Conservation (phyloP, 2,329 filamentous ascomycete genomes). For the Bertia moriformis region DNA sequence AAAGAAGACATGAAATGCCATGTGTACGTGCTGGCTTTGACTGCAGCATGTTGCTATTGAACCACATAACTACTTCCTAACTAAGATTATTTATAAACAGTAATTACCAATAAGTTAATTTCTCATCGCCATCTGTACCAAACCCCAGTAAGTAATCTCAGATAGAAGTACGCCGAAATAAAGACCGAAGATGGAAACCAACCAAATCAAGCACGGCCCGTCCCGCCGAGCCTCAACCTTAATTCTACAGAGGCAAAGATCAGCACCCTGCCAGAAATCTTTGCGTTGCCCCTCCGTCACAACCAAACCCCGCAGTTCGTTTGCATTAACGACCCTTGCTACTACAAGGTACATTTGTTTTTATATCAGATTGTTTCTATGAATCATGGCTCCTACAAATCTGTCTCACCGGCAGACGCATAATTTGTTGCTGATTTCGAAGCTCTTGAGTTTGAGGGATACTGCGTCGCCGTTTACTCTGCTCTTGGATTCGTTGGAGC, state of each 20-base stretch:
- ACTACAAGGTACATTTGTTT: neutral
- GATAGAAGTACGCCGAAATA: no score
- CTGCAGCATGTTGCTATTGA: no score
- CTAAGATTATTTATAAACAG: no score
- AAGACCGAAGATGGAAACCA: no score
- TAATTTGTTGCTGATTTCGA: slow-evolving; percentile 70
- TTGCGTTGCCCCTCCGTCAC: neutral
- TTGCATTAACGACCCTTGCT: no score
- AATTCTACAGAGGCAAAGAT: neutral
- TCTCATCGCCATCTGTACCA: no score
- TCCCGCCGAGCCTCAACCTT: neutral
- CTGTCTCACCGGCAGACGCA: slow-evolving; percentile 24
- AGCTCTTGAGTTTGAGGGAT: slow-evolving; percentile 65
- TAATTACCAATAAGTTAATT: no score
- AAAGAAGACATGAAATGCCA: no score
- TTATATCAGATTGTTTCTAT: neutral
- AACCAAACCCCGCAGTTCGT: neutral
- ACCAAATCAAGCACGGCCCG: no score
- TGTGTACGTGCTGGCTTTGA: no score
- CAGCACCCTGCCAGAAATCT: neutral
- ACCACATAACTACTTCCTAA: no score
- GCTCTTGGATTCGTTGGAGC: slow-evolving; percentile 71
- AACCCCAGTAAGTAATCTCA: no score
- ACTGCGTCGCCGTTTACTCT: slow-evolving; percentile 75
- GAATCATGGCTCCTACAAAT: neutral